phyloP scores from a whole-genome alignment of 2,329 filamentous ascomycete genomes.

The Fusarium sp. region DNA sequence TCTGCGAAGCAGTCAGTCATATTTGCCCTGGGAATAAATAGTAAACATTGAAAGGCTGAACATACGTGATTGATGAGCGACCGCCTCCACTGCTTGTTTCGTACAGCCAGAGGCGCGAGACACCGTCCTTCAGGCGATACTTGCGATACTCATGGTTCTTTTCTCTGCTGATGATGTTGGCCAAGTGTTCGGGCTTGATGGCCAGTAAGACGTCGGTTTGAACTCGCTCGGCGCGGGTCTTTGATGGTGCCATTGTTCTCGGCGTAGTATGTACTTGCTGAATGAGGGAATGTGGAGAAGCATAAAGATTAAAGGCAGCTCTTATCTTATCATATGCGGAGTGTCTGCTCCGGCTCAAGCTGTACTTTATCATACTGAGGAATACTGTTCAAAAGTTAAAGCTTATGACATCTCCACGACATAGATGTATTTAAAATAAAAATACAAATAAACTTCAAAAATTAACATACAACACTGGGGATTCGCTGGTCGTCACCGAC shows the following conservation, averaged over 20 bases:
- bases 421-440: too few relatives aligned
- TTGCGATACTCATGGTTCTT: slow-evolving; percentile 45
- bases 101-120: slow-evolving; percentile 43
- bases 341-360: not conserved
- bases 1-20: not conserved
- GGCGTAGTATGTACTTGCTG: not conserved
- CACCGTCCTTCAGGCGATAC: slow-evolving; percentile 35
- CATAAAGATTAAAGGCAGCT: not conserved
- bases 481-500: too few relatives aligned
- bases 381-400: too few relatives aligned
- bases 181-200: slow-evolving; percentile 34
- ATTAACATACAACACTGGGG: slow-evolving; percentile 5
- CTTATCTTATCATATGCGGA: not conserved
- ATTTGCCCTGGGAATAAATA: too few relatives aligned
- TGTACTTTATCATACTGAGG: not conserved
- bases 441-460: not conserved
- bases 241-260: not conserved
- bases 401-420: not conserved
- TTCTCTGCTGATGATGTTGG: slow-evolving; percentile 30
- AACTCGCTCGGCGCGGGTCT: not conserved
- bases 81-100: slow-evolving; percentile 29
- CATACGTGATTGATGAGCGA: slow-evolving; percentile 38
- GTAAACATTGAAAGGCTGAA: too few relatives aligned
- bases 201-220: slow-evolving; percentile 34
- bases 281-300: not conserved